Conservation (phyloP, 257 asterid species). For the Plantago major region DNA sequence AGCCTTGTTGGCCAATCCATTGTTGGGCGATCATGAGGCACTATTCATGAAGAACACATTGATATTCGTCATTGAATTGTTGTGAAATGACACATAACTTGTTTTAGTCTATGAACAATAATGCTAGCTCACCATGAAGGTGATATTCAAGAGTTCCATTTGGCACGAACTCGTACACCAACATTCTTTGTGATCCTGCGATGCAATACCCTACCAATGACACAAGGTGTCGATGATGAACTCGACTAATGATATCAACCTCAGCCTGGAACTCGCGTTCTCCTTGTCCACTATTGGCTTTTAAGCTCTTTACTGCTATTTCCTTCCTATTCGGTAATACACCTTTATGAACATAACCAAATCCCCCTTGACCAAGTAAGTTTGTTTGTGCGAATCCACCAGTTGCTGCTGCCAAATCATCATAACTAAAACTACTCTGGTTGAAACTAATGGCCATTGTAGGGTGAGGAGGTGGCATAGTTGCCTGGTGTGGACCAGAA, state of each 20-base stretch:
- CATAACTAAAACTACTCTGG: slow-evolving; percentile 51
- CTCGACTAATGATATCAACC: slow-evolving; percentile 59
- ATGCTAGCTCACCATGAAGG: slow-evolving; percentile 44
- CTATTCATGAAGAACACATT: no score
- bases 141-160: slow-evolving; percentile 54
- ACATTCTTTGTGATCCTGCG: slow-evolving; percentile 41
- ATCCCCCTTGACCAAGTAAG: slow-evolving; percentile 68
- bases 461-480: slow-evolving; percentile 53
- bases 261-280: slow-evolving; percentile 70
- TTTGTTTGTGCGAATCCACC: slow-evolving; percentile 37
- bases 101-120: no score
- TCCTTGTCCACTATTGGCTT: slow-evolving; percentile 64
- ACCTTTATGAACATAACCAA: slow-evolving; percentile 67
- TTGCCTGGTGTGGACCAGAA: slow-evolving; percentile 56
- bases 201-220: slow-evolving; percentile 63
- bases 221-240: slow-evolving; percentile 62
- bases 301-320: slow-evolving; percentile 56
- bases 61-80: no score
- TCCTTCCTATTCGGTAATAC: slow-evolving; percentile 51
- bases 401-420: slow-evolving; percentile 50
- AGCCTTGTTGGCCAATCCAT: slow-evolving; percentile 39
- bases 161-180: slow-evolving; percentile 54
- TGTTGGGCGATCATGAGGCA: slow-evolving; percentile 21
- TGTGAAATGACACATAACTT: no score
- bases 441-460: slow-evolving; percentile 37